Percentiles rank a stretch among this genome's conserved stretches.
Evolutionary conservation across 2,329 filamentous ascomycete genomes (phyloP).

Genomic region (Phaeosphaeriaceae sp.): DNA sequence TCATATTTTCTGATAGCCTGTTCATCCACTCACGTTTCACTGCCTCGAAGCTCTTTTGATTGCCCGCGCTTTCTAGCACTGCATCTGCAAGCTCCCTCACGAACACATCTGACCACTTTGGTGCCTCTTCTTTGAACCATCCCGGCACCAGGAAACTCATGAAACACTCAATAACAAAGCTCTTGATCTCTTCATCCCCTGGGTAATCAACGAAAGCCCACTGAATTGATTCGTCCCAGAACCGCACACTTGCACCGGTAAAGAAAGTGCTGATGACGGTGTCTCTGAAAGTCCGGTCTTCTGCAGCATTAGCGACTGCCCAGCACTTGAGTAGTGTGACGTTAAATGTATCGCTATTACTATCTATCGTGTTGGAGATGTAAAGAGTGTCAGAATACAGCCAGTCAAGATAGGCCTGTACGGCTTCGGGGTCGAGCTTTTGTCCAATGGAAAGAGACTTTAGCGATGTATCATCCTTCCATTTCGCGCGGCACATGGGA

Average conservation of each 20-base stretch:
- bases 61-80: neutral
- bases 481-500: slow-evolving; percentile 21
- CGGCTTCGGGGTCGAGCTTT: slow-evolving; percentile 1
- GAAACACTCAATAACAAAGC: slow-evolving; percentile 2
- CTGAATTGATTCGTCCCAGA: neutral
- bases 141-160: neutral
- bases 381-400: slow-evolving; percentile 9
- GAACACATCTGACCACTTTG: slow-evolving; percentile 5
- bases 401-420: slow-evolving; percentile 24
- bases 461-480: slow-evolving; percentile 4
- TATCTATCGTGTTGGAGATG: neutral
- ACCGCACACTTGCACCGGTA: neutral
- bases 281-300: slow-evolving; percentile 3
- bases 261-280: neutral
- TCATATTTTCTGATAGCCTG: neutral
- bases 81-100: slow-evolving; percentile 2
- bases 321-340: slow-evolving; percentile 6
- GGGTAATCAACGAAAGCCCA: slow-evolving; percentile 1
- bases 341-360: neutral
- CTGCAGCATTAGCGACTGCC: slow-evolving; percentile 1
- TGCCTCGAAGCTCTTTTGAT: neutral
- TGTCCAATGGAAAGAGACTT: neutral
- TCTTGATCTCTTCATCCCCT: neutral
- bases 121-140: slow-evolving; percentile 5
- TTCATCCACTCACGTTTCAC: neutral